These are phyloP conservation scores for Moniliella sp. DNA, from an alignment of 1,284 basidiomycete species.

Conservation along the genomic window DNA sequence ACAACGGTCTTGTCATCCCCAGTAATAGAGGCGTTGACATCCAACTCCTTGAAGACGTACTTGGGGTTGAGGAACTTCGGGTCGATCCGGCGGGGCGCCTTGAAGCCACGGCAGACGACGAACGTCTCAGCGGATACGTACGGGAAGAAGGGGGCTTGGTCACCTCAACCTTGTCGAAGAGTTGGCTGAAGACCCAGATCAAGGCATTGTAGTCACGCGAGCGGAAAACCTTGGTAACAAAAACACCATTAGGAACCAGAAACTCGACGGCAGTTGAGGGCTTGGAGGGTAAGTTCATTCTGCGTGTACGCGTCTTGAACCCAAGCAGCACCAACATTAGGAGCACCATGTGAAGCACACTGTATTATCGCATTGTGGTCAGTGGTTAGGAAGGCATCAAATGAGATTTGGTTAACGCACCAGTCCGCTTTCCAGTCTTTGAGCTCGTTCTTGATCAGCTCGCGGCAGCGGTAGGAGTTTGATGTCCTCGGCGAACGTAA, in stretches of 20 bases:
- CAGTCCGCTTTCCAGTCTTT: conserved; percentile 99
- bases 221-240: conserved; percentile 95
- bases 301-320: conserved; percentile 95
- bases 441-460: conserved; percentile 62
- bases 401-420: conserved; percentile 7
- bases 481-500: conserved; percentile 83
- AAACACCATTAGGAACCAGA: conserved; percentile 52
- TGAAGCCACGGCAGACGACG: conserved; percentile 86
- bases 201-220: conserved; percentile 96
- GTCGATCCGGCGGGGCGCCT: conserved; percentile 83
- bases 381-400: neutral
- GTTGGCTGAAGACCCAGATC: conserved; percentile 92
- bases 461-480: conserved; percentile 75
- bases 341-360: conserved; percentile 93
- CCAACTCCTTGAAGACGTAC: conserved; percentile 82
- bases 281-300: conserved; percentile 86
- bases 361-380: conserved; percentile 3
- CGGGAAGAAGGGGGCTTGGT: conserved; percentile 95
- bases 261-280: conserved; percentile 93
- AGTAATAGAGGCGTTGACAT: conserved; percentile 14
- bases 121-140: conserved; percentile 98
- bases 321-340: conserved; percentile 98
- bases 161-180: conserved; percentile 90
- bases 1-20: too few species aligned
- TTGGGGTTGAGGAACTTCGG: conserved; percentile 93